Evolutionary conservation across 805 yeast species (phyloP), one percentile per base, ranked within the genome.

Genomic region (Metschnikowia picachoensis): DNA sequence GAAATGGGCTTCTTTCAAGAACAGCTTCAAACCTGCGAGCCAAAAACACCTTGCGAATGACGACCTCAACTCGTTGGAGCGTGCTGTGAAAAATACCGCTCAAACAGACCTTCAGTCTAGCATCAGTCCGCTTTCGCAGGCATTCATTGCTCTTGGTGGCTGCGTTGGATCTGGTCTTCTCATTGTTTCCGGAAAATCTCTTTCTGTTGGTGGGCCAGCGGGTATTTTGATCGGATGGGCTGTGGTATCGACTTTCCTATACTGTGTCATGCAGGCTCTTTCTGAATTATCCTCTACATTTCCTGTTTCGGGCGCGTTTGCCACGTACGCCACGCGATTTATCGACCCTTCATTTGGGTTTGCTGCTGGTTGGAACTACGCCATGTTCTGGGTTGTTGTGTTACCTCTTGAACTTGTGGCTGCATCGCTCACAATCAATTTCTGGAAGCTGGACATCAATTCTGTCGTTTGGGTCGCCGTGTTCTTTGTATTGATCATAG

Each of bases 301-400:
- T 44, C 73, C 74, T 3, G 70, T 70, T 15, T 58, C 66, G 8
- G 76, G 76, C 10, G 65, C 73, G 2, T 70, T 70, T 54, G 70
- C 73, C 10, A 64, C 71, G 3, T 69, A 68, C 45, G 68, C 73
- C 31, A 64, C 67, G 1, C 55, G 72, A 15, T 71, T 70, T 45
- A 64, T 71, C n/a, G 74, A 70, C 51, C 70, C 72, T 1, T 67
- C 73, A 16, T 68, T 70, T 64, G 76, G 76, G 7, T 70, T 70
- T 50, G 76, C 76, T n/a, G 67, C 64, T 44, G 76, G 73, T 14
- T 69, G 72, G 70, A 70, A 70, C 59, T 71, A 71, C 50, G 72
- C 74, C 25, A 46, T 68, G 36, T 70, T 70, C 52, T 71, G 74
- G 75, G 69, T 69, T n/a, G 59, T 71, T 28, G 74, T 71, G 30